phyloP scores from a whole-genome alignment of 2,329 filamentous ascomycete genomes.

The Epicoccum nigrum region DNA sequence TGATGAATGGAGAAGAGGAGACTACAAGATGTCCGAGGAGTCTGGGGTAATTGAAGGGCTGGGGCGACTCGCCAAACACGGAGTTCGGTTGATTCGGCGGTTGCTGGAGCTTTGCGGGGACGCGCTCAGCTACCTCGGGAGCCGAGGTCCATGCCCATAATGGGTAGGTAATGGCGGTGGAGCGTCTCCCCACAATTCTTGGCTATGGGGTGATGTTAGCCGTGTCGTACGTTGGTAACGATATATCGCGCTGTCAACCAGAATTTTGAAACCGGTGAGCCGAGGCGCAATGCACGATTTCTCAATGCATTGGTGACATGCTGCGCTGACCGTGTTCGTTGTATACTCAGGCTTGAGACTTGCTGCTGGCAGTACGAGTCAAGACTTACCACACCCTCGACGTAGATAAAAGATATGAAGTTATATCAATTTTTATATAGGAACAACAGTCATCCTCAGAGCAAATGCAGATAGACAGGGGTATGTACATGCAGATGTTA shows the following conservation, averaged over 20 bases:
- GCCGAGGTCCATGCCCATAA: constrained; percentile 11
- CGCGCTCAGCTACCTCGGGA: constrained; percentile 4
- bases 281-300: constrained; percentile 3
- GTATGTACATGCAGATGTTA: constrained; percentile 8
- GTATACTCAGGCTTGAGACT: too few relatives aligned
- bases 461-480: background rate
- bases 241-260: background rate
- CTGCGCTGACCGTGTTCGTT: too few relatives aligned
- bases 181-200: constrained; percentile 7
- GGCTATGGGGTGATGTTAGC: constrained; percentile 10
- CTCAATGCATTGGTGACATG: background rate
- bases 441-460: too few relatives aligned
- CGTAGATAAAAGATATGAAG: too few relatives aligned
- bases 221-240: constrained; percentile 11
- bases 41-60: constrained; percentile 17
- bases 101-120: constrained; percentile 7
- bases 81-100: constrained; percentile 8
- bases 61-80: constrained; percentile 10
- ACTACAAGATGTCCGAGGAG: constrained; percentile 7
- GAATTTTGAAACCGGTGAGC: background rate
- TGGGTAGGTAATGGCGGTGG: background rate
- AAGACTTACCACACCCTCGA: too few relatives aligned
- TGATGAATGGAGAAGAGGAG: background rate
- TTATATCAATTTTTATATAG: too few relatives aligned
- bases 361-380: too few relatives aligned